phyloP scores from a whole-genome alignment of 163 green algal genomes.

The Chlorella variabilis region DNA sequence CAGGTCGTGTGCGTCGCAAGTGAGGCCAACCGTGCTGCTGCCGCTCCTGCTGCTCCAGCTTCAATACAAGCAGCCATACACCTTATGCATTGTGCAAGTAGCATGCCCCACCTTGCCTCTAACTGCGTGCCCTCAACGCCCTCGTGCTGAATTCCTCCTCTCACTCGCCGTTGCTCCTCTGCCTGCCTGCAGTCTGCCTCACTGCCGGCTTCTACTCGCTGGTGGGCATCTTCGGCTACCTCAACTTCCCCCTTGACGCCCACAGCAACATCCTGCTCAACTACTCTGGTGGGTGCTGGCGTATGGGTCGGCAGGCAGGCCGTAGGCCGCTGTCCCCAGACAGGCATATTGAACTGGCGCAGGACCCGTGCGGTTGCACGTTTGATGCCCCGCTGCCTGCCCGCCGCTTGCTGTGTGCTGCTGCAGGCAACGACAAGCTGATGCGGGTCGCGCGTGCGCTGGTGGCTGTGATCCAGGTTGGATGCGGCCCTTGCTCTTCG shows the following conservation, averaged over 20 bases:
- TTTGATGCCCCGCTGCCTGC: no score
- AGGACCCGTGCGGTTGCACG: no score
- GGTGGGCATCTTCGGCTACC: slow-evolving; percentile 70
- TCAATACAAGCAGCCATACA: no score
- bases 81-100: no score
- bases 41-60: no score
- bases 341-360: no score
- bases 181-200: slow-evolving; percentile 56
- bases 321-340: neutral
- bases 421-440: slow-evolving; percentile 43
- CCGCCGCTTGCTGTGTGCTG: neutral
- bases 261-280: slow-evolving; percentile 76
- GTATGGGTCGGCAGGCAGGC: neutral
- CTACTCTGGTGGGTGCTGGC: slow-evolving; percentile 27
- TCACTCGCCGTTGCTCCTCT: neutral
- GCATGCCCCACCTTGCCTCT: neutral
- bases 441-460: slow-evolving; percentile 68
- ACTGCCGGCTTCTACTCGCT: slow-evolving; percentile 53
- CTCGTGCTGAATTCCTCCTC: neutral
- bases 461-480: slow-evolving; percentile 69
- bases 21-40: slow-evolving; percentile 1
- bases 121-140: neutral
- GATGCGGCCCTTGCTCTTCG: neutral
- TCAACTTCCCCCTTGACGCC: slow-evolving; percentile 66
- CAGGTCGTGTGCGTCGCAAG: slow-evolving; percentile 1